A percentile compares a stretch with the other conserved stretches of the same genome.
phyloP scores from a whole-genome alignment of 345 rosid species.

The Ceriops decandra region DNA sequence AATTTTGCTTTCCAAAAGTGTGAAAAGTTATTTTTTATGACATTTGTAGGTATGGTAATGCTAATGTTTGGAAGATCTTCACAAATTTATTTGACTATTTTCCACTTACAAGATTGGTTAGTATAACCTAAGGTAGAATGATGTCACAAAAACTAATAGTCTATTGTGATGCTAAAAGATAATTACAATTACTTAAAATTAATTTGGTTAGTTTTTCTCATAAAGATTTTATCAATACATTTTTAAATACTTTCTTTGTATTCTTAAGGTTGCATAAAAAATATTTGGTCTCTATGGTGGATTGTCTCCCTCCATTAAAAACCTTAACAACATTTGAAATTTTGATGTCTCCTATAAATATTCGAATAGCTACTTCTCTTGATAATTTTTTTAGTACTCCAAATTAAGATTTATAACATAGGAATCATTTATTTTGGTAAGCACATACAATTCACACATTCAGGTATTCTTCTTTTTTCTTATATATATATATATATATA shows the following conservation, averaged over 20 bases:
- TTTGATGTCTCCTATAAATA: conserved; percentile 35
- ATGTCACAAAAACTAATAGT: not conserved
- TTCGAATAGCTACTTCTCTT: no score
- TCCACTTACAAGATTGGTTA: conserved; percentile 93
- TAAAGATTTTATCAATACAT: no score
- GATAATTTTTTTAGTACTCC: no score
- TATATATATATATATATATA: no score
- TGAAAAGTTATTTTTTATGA: conserved; percentile 1
- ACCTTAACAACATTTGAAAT: conserved; percentile 81
- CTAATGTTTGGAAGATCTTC: conserved; percentile 85
- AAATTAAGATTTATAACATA: no score
- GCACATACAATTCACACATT: no score
- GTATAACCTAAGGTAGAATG: conserved; percentile 17
- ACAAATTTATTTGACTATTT: conserved; percentile 95
- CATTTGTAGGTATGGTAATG: conserved; percentile 85
- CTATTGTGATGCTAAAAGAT: no score
- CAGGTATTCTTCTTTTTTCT: no score
- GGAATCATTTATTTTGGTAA: no score
- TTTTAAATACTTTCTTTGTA: not conserved
- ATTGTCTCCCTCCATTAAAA: conserved; percentile 83
- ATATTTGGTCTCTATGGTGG: conserved; percentile 95
- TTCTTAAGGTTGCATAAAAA: conserved; percentile 74
- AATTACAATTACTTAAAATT: no score
- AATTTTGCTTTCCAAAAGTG: not conserved
- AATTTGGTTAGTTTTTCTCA: no score